Evolutionary conservation across 805 yeast species (phyloP).

Genomic region (Schizosaccharomyces cryophilus): DNA sequence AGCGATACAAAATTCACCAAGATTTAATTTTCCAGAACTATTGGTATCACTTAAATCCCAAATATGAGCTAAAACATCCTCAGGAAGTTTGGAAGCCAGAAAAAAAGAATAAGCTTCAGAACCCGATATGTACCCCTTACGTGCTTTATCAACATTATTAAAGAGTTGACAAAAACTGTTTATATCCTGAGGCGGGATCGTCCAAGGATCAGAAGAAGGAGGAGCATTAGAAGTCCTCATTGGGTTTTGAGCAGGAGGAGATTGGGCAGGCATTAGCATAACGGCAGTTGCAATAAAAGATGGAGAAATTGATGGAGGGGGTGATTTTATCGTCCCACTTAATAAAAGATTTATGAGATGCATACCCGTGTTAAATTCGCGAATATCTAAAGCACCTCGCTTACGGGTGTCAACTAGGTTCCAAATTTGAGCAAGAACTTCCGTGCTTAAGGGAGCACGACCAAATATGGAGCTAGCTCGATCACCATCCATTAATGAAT

Average conservation of each 20-base stretch:
- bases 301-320: conserved; percentile 27
- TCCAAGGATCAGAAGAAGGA: not conserved
- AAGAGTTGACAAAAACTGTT: not conserved
- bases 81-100: conserved; percentile 65
- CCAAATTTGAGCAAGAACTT: conserved; percentile 70
- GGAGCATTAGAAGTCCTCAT: not conserved
- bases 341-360: conserved; percentile 67
- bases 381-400: conserved; percentile 43
- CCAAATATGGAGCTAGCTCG: conserved; percentile 65
- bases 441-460: conserved; percentile 67
- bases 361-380: conserved; percentile 82
- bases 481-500: conserved; percentile 42
- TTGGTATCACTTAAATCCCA: conserved; percentile 91
- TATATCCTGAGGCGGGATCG: not conserved
- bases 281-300: conserved; percentile 15
- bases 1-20: conserved; percentile 73
- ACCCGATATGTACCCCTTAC: conserved; percentile 41
- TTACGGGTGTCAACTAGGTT: conserved; percentile 54
- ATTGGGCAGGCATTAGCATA: conserved; percentile 5
- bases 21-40: conserved; percentile 59
- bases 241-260: not conserved
- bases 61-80: conserved; percentile 59
- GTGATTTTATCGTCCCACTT: conserved; percentile 34
- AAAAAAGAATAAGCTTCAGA: conserved; percentile 70
- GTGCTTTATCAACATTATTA: conserved; percentile 16